A percentile compares a stretch with the other conserved stretches of the same genome.
These are phyloP conservation scores for Athelia psychrophila DNA, from an alignment of 1,284 basidiomycete species.

Conservation along the genomic window DNA sequence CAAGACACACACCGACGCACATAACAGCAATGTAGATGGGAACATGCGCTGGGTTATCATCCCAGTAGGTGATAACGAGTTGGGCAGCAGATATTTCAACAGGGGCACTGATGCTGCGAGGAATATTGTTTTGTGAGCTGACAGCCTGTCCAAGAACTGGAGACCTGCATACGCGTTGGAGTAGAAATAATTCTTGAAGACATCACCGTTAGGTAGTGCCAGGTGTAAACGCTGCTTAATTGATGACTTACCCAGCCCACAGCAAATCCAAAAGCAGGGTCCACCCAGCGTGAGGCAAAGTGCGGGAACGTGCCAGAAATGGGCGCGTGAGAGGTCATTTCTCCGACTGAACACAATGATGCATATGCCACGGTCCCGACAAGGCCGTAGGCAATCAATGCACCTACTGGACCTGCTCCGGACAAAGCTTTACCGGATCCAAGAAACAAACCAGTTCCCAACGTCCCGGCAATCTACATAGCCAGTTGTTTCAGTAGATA, in stretches of 20 bases:
- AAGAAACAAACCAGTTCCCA: constrained; percentile 14
- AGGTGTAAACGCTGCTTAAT: background rate
- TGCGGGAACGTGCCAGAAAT: constrained; percentile 41
- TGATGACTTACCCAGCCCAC: constrained; percentile 28
- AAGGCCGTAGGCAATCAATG: constrained; percentile 20
- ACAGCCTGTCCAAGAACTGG: background rate
- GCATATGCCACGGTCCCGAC: constrained; percentile 21
- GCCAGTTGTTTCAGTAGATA: constrained; percentile 18
- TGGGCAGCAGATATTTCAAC: constrained; percentile 10
- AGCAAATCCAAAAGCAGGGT: constrained; percentile 47
- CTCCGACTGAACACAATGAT: constrained; percentile 35
- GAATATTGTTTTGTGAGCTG: too few species aligned
- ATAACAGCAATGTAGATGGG: constrained; percentile 29
- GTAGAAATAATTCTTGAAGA: constrained; percentile 13
- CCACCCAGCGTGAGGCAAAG: constrained; percentile 43
- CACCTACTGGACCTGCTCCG: constrained; percentile 20
- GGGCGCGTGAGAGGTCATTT: constrained; percentile 36
- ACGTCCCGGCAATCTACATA: constrained; percentile 19
- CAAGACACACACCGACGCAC: constrained; percentile 22
- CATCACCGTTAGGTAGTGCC: too few species aligned
- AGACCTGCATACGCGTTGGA: constrained; percentile 7
- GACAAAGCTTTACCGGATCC: constrained; percentile 21
- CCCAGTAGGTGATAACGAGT: constrained; percentile 15
- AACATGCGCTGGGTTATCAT: constrained; percentile 19
- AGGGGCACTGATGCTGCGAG: constrained; percentile 7